These are phyloP conservation scores for Phylloporus arenicola DNA, from an alignment of 768 basidiomycete species.

Conservation along the genomic window DNA sequence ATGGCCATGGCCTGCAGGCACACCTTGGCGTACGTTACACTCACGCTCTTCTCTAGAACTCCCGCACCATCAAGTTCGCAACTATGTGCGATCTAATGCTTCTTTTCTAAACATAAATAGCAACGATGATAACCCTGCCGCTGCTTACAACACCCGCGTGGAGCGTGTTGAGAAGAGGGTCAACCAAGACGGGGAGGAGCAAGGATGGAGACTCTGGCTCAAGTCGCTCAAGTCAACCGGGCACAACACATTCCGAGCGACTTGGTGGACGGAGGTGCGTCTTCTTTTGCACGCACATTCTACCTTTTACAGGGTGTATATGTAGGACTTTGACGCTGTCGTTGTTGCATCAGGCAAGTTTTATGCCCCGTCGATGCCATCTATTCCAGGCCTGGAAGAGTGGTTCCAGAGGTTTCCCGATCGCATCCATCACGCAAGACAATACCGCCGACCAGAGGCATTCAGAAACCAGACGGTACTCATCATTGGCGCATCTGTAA, in stretches of 20 bases:
- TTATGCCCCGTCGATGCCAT: constrained; percentile 11
- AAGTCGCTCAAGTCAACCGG: constrained; percentile 27
- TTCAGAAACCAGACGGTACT: constrained; percentile 37
- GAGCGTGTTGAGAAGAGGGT: constrained; percentile 39
- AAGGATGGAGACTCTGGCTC: constrained; percentile 34
- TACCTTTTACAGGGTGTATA: neutral
- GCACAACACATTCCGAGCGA: constrained; percentile 22
- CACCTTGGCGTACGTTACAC: too few relatives aligned
- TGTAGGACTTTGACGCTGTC: constrained; percentile 16
- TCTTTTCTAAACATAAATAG: constrained; percentile 38
- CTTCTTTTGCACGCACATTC: neutral
- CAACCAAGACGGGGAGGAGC: constrained; percentile 26
- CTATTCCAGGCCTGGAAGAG: constrained; percentile 10
- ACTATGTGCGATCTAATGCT: constrained; percentile 40
- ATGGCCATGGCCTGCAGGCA: too few relatives aligned
- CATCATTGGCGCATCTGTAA: constrained; percentile 32
- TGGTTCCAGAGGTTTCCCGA: constrained; percentile 29
- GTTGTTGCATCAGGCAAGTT: constrained; percentile 9
- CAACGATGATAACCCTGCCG: constrained; percentile 36
- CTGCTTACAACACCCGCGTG: constrained; percentile 45
- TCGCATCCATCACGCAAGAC: constrained; percentile 35
- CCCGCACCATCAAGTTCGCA: neutral
- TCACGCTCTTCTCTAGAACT: too few relatives aligned
- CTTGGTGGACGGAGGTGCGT: constrained; percentile 24
- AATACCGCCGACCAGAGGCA: constrained; percentile 37